phyloP scores from a whole-genome alignment of 441 rosid species.

The Codiaeum variegatum region DNA sequence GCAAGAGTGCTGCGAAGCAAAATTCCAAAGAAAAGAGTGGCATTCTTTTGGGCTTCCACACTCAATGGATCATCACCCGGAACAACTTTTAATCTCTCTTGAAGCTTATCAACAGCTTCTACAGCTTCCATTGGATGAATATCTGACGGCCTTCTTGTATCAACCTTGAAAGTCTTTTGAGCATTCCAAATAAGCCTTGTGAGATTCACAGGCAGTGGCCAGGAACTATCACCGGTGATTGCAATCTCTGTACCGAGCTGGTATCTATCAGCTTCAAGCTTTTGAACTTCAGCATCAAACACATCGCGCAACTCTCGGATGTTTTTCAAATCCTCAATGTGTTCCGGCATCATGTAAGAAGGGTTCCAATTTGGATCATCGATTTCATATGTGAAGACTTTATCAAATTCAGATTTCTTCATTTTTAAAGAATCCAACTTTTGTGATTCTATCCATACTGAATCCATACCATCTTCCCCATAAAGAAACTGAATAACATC shows the following conservation, averaged over 20 bases:
- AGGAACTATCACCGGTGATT: conserved; percentile 74
- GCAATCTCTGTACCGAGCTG: conserved; percentile 92
- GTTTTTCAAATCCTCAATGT: conserved; percentile 80
- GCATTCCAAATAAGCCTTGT: conserved; percentile 91
- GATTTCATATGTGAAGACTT: conserved; percentile 71
- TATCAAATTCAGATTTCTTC: conserved; percentile 73
- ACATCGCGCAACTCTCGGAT: conserved; percentile 83
- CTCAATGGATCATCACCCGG: conserved; percentile 91
- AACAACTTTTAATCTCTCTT: conserved; percentile 95
- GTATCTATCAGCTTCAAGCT: conserved; percentile 70
- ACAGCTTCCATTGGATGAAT: conserved; percentile 98
- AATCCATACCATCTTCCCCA: conserved; percentile 99
- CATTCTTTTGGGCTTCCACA: conserved; percentile 97
- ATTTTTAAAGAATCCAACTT: conserved; percentile 86
- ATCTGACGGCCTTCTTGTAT: conserved; percentile 72
- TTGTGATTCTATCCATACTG: conserved; percentile 96
- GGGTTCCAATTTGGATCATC: conserved; percentile 86
- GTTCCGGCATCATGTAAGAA: conserved; percentile 66
- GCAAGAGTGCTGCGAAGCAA: conserved; percentile 97
- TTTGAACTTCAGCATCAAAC: conserved; percentile 86
- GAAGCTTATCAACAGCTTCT: conserved; percentile 94
- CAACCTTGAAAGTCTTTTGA: conserved; percentile 89
- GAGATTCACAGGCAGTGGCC: conserved; percentile 95
- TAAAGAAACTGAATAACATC: conserved; percentile 98
- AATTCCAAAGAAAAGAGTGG: conserved; percentile 90